Conservation (phyloP, 2,329 filamentous ascomycete species). For the Aspergillus piperis region DNA sequence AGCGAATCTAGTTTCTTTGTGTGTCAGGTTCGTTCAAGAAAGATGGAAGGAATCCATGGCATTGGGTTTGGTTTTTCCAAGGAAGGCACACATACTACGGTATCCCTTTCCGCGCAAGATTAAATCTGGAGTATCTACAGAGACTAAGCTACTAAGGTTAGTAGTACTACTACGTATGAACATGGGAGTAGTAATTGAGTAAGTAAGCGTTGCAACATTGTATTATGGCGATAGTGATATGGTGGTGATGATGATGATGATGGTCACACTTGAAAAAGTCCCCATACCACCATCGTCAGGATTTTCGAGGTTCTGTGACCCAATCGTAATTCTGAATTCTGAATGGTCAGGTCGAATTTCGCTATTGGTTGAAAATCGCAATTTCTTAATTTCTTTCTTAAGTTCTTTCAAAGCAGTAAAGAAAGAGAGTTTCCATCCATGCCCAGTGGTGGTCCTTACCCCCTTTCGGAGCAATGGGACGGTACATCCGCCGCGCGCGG, state of each 20-base stretch:
- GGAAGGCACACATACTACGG: neutral
- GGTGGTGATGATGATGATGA: too few species aligned
- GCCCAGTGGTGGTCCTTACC: neutral
- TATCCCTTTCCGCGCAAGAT: neutral
- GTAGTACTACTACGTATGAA: neutral
- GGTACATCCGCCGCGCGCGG: conserved; percentile 1
- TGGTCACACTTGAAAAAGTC: neutral
- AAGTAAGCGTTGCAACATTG: neutral
- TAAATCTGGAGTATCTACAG: too few species aligned
- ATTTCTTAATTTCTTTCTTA: neutral
- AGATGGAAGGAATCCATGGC: neutral
- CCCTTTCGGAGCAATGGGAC: neutral
- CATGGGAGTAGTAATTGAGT: neutral
- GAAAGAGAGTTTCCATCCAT: neutral
- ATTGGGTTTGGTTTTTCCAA: neutral
- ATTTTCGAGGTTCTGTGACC: neutral
- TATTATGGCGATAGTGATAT: too few species aligned
- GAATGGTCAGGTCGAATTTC: neutral
- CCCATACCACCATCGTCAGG: neutral
- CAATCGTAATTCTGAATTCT: neutral
- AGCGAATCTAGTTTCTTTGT: neutral
- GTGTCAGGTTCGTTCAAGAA: neutral
- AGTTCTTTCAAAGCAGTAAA: too few species aligned
- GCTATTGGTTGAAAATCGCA: neutral
- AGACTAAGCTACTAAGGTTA: neutral